Conservation (phyloP, 2,329 filamentous ascomycete genomes). For the Ceratocystis destructans region DNA sequence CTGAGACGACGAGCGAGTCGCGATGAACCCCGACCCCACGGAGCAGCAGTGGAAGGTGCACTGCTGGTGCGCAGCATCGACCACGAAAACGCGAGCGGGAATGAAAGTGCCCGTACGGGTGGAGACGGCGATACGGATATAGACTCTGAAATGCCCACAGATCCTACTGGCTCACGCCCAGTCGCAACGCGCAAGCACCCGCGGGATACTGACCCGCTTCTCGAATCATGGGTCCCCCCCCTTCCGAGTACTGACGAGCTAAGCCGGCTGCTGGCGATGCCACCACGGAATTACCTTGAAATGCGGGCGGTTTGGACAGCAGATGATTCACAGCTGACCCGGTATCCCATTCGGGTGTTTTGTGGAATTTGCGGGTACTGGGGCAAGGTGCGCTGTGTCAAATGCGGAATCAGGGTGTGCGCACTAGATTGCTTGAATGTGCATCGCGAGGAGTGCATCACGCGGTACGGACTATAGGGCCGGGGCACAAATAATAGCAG, state of each 20-base stretch:
- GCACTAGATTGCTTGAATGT: conserved; percentile 59
- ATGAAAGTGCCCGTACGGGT: not conserved
- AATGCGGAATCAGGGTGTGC: conserved; percentile 67
- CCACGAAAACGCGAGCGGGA: not conserved
- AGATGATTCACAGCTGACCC: conserved; percentile 24
- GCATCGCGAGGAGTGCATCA: conserved; percentile 59
- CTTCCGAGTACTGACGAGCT: conserved; percentile 49
- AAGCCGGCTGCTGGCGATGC: conserved; percentile 46
- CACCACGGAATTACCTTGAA: conserved; percentile 55
- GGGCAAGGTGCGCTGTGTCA: conserved; percentile 61
- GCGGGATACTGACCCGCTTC: conserved; percentile 43
- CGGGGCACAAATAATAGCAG: not conserved
- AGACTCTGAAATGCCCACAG: not conserved
- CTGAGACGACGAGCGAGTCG: not conserved
- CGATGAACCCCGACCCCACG: not conserved
- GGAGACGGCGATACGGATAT: not conserved
- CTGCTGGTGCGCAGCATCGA: not conserved
- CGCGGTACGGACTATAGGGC: conserved; percentile 41
- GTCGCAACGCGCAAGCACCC: conserved; percentile 27
- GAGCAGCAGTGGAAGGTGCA: not conserved
- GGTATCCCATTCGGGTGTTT: conserved; percentile 50
- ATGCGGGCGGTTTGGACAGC: conserved; percentile 37
- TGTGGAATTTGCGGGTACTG: conserved; percentile 75
- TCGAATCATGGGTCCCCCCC: conserved; percentile 43
- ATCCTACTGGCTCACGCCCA: not conserved